Percentiles rank a stretch among this genome's conserved stretches.
Evolutionary conservation across 2,329 filamentous ascomycete species (phyloP).

Genomic region (Aspergillus sojae): DNA sequence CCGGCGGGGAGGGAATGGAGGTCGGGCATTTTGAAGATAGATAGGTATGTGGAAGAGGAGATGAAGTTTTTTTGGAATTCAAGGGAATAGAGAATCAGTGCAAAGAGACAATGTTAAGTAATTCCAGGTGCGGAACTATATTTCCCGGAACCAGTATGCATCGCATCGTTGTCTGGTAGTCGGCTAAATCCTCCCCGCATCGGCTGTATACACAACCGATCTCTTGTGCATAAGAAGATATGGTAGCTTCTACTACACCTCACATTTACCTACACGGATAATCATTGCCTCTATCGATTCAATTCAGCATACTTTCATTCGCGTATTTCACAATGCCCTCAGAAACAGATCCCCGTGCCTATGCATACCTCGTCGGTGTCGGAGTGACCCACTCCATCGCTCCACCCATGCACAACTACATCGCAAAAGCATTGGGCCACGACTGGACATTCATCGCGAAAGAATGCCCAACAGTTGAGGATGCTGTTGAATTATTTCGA

Average conservation of each 20-base stretch:
- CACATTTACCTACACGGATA: no score
- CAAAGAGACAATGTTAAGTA: not conserved
- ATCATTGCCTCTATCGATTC: not conserved
- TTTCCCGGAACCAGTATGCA: no score
- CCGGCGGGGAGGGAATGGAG: not conserved
- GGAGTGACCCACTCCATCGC: not conserved
- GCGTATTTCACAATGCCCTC: not conserved
- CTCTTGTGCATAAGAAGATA: not conserved
- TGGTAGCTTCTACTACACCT: no score
- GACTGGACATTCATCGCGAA: not conserved
- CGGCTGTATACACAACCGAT: not conserved
- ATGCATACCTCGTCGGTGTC: not conserved
- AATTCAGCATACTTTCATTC: not conserved
- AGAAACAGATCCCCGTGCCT: not conserved
- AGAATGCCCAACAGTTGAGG: not conserved
- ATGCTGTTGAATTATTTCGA: not conserved
- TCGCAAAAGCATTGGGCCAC: not conserved
- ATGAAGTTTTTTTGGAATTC: not conserved
- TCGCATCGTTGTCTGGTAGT: no score
- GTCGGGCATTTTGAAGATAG: not conserved
- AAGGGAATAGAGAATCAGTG: fast-evolving
- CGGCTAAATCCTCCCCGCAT: not conserved
- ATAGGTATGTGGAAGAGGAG: not conserved
- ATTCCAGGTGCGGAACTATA: not conserved
- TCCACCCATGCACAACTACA: not conserved